Evolutionary conservation across 2,329 filamentous ascomycete genomes (phyloP).

Genomic region (Colletotrichum camelliae): DNA sequence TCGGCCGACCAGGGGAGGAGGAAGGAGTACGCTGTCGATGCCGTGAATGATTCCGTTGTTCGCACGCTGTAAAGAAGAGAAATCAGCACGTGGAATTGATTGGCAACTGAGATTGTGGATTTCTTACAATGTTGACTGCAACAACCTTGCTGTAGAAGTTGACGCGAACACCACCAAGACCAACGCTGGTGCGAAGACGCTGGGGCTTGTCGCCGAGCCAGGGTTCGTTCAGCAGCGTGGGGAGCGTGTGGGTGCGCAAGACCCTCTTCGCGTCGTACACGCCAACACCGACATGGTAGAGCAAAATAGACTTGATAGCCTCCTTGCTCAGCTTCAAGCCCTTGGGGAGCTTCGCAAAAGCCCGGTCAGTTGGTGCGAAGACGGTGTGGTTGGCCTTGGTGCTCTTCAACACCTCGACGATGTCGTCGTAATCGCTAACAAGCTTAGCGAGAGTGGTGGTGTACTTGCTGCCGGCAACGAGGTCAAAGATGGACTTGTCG

Average conservation of each 20-base stretch:
- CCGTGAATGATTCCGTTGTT: conserved; percentile 85
- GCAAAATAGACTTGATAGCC: conserved; percentile 69
- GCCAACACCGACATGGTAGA: conserved; percentile 77
- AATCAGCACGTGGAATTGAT: background rate
- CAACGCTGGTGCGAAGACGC: conserved; percentile 72
- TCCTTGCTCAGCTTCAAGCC: conserved; percentile 72
- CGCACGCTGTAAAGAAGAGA: conserved; percentile 48
- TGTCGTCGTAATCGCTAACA: conserved; percentile 73
- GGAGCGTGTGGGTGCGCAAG: conserved; percentile 75
- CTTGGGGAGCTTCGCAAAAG: conserved; percentile 69
- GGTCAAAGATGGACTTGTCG: conserved; percentile 79
- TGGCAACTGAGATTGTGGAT: accelerated
- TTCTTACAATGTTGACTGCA: conserved; percentile 70
- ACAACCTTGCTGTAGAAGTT: conserved; percentile 81
- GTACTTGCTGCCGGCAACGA: conserved; percentile 77
- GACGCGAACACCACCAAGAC: conserved; percentile 67
- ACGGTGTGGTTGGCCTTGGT: conserved; percentile 78
- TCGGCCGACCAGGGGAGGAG: conserved; percentile 67
- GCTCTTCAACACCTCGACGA: conserved; percentile 76
- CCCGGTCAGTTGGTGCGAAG: conserved; percentile 79
- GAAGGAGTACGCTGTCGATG: conserved; percentile 76
- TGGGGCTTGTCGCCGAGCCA: conserved; percentile 71
- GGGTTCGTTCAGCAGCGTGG: conserved; percentile 66
- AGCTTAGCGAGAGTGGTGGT: conserved; percentile 79
- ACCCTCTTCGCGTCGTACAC: conserved; percentile 71